Percentiles rank a stretch among this genome's conserved stretches.
Conservation (phyloP, 176 grass and related monocot species). For the Eragrostis curvula region DNA sequence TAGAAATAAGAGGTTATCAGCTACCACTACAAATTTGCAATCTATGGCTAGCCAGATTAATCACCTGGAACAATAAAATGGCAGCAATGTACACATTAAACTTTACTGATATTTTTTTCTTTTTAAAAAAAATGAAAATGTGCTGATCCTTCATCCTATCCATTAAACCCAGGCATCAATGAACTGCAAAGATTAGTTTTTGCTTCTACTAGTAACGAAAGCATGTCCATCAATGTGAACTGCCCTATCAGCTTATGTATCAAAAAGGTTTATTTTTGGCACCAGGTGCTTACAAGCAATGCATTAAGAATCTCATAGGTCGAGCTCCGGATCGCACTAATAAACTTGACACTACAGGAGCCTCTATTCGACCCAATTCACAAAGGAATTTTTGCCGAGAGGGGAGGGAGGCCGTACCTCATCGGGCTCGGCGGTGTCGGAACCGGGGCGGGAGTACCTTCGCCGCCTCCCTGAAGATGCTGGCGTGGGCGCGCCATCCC, state of each 20-base stretch:
- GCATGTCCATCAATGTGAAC: background rate
- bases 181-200: background rate
- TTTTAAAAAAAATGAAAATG: too few species aligned
- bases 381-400: background rate
- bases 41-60: background rate
- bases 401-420: conserved; percentile 50
- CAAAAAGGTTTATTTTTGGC: too few species aligned
- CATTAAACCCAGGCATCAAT: background rate
- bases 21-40: background rate
- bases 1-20: background rate
- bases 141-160: too few species aligned
- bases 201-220: background rate
- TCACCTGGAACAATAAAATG: background rate
- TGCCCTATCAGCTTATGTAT: background rate
- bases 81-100: background rate
- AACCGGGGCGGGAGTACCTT: conserved; percentile 50
- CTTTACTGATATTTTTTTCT: too few species aligned
- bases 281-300: too few species aligned
- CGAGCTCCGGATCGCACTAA: background rate
- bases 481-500: conserved; percentile 13
- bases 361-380: background rate
- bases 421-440: conserved; percentile 51
- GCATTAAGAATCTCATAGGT: background rate
- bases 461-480: conserved; percentile 47
- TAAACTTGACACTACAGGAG: background rate